Evolutionary conservation across 768 basidiomycete genomes (phyloP).

Genomic region (Boletus vermiculosoides): DNA sequence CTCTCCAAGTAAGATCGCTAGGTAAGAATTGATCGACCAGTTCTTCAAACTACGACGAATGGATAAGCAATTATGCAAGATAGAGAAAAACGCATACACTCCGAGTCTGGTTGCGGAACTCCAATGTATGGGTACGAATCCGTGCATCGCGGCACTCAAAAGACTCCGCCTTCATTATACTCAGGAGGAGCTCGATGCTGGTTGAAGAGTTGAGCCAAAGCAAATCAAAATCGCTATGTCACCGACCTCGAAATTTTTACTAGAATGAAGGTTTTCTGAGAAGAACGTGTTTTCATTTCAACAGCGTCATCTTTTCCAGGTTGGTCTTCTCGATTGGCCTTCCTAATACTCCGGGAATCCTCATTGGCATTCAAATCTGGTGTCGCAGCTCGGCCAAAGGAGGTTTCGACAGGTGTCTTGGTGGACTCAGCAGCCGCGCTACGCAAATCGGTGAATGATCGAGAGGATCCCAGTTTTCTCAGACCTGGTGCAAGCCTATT

Average conservation of each 20-base stretch:
- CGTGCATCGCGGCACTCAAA: constrained; percentile 79
- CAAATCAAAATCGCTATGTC: not conserved
- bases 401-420: constrained; percentile 13
- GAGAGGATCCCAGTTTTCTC: constrained; percentile 55
- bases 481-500: constrained; percentile 40
- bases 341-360: constrained; percentile 21
- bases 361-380: constrained; percentile 22
- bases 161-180: constrained; percentile 79
- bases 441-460: constrained; percentile 71
- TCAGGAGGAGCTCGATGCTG: constrained; percentile 71
- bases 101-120: constrained; percentile 80
- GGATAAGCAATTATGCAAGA: constrained; percentile 5
- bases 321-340: constrained; percentile 17
- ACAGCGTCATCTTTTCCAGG: constrained; percentile 54
- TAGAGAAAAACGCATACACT: constrained; percentile 52
- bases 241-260: constrained; percentile 70
- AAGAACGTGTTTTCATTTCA: constrained; percentile 81
- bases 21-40: constrained; percentile 78
- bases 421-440: constrained; percentile 40
- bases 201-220: constrained; percentile 17
- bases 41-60: constrained; percentile 62
- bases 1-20: constrained; percentile 73
- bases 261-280: constrained; percentile 78
- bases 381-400: constrained; percentile 8
- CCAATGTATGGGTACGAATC: constrained; percentile 76